Conservation (phyloP, 495 filamentous ascomycete species). For the Neurospora intermedia region DNA sequence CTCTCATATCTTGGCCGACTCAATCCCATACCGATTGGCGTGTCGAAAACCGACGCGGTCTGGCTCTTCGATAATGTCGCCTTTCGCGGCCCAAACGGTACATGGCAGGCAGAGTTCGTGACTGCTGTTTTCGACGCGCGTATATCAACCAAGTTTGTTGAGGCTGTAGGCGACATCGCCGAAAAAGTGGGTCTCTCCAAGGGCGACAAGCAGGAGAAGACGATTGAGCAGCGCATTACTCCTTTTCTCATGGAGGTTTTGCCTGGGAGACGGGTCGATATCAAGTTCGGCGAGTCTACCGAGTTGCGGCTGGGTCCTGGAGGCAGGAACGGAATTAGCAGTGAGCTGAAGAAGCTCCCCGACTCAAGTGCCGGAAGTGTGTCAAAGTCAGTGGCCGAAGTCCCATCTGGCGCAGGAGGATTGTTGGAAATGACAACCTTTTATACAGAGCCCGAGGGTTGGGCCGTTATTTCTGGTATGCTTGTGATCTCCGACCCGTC, state of each 20-base stretch:
- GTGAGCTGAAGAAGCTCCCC: slow-evolving; percentile 41
- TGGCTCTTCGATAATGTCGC: slow-evolving; percentile 92
- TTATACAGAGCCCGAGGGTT: slow-evolving; percentile 69
- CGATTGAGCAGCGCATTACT: slow-evolving; percentile 57
- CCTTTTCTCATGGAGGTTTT: slow-evolving; percentile 69
- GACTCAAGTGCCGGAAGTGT: slow-evolving; percentile 26
- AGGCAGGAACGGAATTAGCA: slow-evolving; percentile 58
- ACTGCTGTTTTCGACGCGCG: slow-evolving; percentile 66
- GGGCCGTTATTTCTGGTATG: slow-evolving; percentile 70
- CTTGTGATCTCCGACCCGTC: neutral
- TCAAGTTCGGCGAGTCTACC: slow-evolving; percentile 37
- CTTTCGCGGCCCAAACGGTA: slow-evolving; percentile 40
- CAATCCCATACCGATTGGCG: slow-evolving; percentile 32
- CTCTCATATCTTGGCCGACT: slow-evolving; percentile 36
- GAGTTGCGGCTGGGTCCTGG: slow-evolving; percentile 56
- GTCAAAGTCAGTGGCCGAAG: slow-evolving; percentile 34
- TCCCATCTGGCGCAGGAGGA: slow-evolving; percentile 36
- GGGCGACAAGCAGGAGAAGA: slow-evolving; percentile 46
- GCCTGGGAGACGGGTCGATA: slow-evolving; percentile 51
- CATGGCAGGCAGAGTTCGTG: slow-evolving; percentile 73
- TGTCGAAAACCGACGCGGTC: slow-evolving; percentile 48
- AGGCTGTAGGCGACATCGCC: slow-evolving; percentile 59
- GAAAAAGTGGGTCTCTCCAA: slow-evolving; percentile 61
- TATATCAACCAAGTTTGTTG: slow-evolving; percentile 52
- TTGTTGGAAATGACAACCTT: slow-evolving; percentile 51